Base-by-base conservation (phyloP, 805 yeast species). In the Schwanniomyces pseudopolymorphus region DNA sequence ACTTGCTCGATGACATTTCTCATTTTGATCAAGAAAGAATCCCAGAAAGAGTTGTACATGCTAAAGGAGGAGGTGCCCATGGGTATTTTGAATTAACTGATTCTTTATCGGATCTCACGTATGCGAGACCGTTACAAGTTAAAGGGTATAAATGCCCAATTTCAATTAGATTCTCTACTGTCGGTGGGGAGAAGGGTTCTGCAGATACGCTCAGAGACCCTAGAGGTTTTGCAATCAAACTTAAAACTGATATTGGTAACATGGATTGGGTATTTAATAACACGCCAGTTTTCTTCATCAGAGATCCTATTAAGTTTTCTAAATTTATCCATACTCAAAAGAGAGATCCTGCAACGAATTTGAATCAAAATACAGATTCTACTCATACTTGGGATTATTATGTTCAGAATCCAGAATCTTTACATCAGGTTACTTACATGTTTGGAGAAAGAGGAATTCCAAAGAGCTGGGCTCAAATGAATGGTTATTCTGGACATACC, bases 211-310 rank as follows among this genome's bases (percentile, higher is more conserved):
- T 78, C 14, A 78, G 89, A 60, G 88, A 83, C 58, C 88, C 88
- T 38, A 76, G 88, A 59, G 89, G 89, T 3, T 84, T 82, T 61
- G 69, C 86, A 13, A 78, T 80, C 38, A 84, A 84, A 66, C 69
- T 83, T 52, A 79, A 79, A 69, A 83, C 88, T 16, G 85, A 81
- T 50, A 83, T 81, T 59, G 89, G 89, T 44, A 79, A 77, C 64
- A 66, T 80, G 57, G 89, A 83, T 69, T 83, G 85, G 85, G 89
- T 83, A 17, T 81, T 80, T 72, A 84, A 82, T 70, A 84, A 84
- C 69, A 84, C 88, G 17, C 89, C 89, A 11, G 73, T 83, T 22
- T 82, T 82, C 61, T 82, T 82, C 67, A 69, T 83, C 49, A 73
- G 87, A 51, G 84, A 82, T 64, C 86, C 86, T 31, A 63, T 75